Evolutionary conservation across 805 yeast species (phyloP).

Genomic region (Candida xyloterini): DNA sequence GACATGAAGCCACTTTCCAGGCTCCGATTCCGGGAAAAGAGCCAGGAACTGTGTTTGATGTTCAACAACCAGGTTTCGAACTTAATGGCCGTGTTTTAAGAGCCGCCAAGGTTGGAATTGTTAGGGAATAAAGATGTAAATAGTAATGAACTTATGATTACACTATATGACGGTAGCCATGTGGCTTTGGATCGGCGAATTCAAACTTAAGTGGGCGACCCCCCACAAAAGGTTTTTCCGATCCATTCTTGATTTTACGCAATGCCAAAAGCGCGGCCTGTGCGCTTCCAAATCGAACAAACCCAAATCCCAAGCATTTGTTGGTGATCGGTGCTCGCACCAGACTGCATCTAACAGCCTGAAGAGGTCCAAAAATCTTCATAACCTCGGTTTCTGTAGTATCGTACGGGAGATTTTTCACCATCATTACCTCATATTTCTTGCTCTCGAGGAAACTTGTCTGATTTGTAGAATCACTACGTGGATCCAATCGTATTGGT

Average conservation of each 20-base stretch:
- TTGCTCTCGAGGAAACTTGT: slow-evolving; percentile 5
- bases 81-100: slow-evolving; percentile 84
- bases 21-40: slow-evolving; percentile 82
- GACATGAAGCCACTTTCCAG: slow-evolving; percentile 91
- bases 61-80: slow-evolving; percentile 86
- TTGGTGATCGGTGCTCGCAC: slow-evolving; percentile 29
- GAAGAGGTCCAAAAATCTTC: slow-evolving; percentile 24
- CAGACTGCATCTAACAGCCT: slow-evolving; percentile 30
- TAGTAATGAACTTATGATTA: slow-evolving; percentile 14
- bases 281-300: slow-evolving; percentile 49
- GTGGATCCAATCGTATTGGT: slow-evolving; percentile 24
- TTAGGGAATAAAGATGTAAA: slow-evolving; percentile 31
- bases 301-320: slow-evolving; percentile 52
- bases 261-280: slow-evolving; percentile 48
- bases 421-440: slow-evolving; percentile 25
- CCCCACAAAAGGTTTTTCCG: slow-evolving; percentile 16
- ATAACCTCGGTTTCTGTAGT: slow-evolving; percentile 26
- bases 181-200: slow-evolving; percentile 25
- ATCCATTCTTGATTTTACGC: slow-evolving; percentile 43
- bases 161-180: slow-evolving; percentile 27
- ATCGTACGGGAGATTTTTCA: slow-evolving; percentile 29
- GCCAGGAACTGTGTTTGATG: slow-evolving; percentile 90
- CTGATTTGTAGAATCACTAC: slow-evolving; percentile 12
- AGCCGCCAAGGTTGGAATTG: slow-evolving; percentile 95
- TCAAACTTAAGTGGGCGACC: slow-evolving; percentile 29